Evolutionary conservation across 768 basidiomycete genomes (phyloP).

Genomic region (Russula abietina): DNA sequence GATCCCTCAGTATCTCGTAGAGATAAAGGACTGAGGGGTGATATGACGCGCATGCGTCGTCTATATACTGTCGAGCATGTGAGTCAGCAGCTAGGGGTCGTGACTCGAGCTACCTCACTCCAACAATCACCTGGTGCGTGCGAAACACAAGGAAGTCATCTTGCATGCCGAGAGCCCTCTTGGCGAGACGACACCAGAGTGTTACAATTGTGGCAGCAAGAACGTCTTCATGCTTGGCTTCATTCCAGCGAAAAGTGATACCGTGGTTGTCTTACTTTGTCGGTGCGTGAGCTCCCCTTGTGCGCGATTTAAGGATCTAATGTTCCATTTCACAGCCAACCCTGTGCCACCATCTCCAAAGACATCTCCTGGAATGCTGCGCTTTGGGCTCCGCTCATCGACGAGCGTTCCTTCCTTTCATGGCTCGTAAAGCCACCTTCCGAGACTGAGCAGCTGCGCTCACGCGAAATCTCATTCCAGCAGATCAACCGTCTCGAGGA

Average conservation of each 20-base stretch:
- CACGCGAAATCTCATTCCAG: constrained; percentile 92
- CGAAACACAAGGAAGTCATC: constrained; percentile 98
- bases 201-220: constrained; percentile 98
- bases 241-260: constrained; percentile 98
- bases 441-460: constrained; percentile 92
- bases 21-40: too few relatives aligned
- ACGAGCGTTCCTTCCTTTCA: constrained; percentile 97
- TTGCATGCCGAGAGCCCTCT: constrained; percentile 92
- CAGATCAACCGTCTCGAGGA: constrained; percentile 98
- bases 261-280: constrained; percentile 94
- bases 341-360: constrained; percentile 93
- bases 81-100: too few relatives aligned
- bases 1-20: too few relatives aligned
- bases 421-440: constrained; percentile 98
- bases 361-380: constrained; percentile 99
- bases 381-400: constrained; percentile 97
- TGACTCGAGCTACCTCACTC: too few relatives aligned
- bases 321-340: constrained; percentile 59
- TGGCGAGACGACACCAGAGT: constrained; percentile 97
- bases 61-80: too few relatives aligned
- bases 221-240: constrained; percentile 99
- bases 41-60: too few relatives aligned
- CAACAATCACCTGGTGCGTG: constrained; percentile 98
- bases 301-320: neutral
- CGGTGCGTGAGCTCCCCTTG: constrained; percentile 52